phyloP scores from a whole-genome alignment of 768 basidiomycete genomes.

The Podaxis pistillaris region DNA sequence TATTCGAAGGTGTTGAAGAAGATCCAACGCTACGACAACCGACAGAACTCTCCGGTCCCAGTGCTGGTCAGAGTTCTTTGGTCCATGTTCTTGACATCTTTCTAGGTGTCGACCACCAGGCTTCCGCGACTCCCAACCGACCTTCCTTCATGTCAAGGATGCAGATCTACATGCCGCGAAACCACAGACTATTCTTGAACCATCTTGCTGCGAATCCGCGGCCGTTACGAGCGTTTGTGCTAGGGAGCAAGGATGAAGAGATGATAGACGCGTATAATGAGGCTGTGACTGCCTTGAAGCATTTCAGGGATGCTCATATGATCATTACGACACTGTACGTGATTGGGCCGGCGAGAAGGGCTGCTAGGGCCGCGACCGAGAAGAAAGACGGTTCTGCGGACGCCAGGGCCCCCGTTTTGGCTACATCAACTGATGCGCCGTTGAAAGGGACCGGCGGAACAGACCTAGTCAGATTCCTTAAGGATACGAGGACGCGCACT shows the following conservation, averaged over 20 bases:
- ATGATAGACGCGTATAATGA: conserved; percentile 62
- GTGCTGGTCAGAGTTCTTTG: conserved; percentile 81
- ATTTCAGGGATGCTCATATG: conserved; percentile 80
- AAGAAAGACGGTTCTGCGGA: conserved; percentile 15
- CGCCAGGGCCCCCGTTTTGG: conserved; percentile 15
- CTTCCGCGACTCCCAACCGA: conserved; percentile 24
- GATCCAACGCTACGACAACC: conserved; percentile 40
- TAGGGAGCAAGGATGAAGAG: conserved; percentile 27
- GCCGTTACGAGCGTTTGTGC: conserved; percentile 60
- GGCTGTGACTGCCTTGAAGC: conserved; percentile 65
- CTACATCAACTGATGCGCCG: conserved; percentile 17
- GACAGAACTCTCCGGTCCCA: conserved; percentile 73
- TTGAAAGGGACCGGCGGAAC: conserved; percentile 83
- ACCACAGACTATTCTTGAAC: conserved; percentile 72
- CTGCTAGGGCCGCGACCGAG: conserved; percentile 23
- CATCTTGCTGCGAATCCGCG: conserved; percentile 64
- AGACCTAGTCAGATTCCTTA: conserved; percentile 73
- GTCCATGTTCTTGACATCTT: conserved; percentile 78
- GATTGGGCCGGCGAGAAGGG: conserved; percentile 61
- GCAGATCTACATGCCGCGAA: conserved; percentile 82
- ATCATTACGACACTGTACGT: conserved; percentile 77
- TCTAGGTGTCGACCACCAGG: conserved; percentile 62
- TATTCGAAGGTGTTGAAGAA: conserved; percentile 45
- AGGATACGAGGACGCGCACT: conserved; percentile 71
- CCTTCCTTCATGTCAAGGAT: conserved; percentile 67